Conservation (phyloP, 177 flowering plant species). For the Telopea speciosissima region DNA sequence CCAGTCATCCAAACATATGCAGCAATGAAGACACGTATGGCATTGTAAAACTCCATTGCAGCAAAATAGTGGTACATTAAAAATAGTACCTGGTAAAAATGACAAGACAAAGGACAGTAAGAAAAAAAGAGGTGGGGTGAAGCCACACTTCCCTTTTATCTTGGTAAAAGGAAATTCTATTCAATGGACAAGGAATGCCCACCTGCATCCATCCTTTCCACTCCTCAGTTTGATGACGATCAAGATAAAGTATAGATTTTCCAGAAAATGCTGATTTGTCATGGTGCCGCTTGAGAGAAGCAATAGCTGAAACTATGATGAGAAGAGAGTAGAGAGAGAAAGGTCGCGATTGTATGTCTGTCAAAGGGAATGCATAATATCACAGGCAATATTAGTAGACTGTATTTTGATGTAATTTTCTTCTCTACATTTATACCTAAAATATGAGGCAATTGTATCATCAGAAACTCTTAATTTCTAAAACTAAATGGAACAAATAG, state of each 20-base stretch:
- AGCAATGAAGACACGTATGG: constrained; percentile 93
- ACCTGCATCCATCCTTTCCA: constrained; percentile 99
- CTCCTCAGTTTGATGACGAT: constrained; percentile 97
- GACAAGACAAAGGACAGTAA: not conserved
- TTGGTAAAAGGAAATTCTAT: not conserved
- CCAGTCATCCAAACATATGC: constrained; percentile 99
- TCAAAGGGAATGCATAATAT: constrained; percentile 18
- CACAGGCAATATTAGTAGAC: not conserved
- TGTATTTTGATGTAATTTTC: not conserved
- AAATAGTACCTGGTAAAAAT: constrained; percentile 66
- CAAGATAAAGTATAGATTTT: constrained; percentile 73
- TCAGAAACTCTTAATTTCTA: not conserved
- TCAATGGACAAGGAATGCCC: constrained; percentile 11
- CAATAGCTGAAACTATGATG: constrained; percentile 75
- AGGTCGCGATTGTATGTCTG: constrained; percentile 96
- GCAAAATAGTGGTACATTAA: constrained; percentile 98
- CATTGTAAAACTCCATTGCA: constrained; percentile 94
- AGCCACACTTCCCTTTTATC: not conserved
- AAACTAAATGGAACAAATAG: not conserved
- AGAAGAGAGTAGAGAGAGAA: constrained; percentile 75
- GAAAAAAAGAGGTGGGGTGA: not conserved
- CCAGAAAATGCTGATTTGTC: constrained; percentile 90
- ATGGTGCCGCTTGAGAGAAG: constrained; percentile 84
- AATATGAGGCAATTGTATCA: not conserved
- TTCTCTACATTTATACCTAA: not conserved